These are phyloP conservation scores for Hansenula sp. DNA, from an alignment of 1,139 yeast genomes.

Conservation along the genomic window DNA sequence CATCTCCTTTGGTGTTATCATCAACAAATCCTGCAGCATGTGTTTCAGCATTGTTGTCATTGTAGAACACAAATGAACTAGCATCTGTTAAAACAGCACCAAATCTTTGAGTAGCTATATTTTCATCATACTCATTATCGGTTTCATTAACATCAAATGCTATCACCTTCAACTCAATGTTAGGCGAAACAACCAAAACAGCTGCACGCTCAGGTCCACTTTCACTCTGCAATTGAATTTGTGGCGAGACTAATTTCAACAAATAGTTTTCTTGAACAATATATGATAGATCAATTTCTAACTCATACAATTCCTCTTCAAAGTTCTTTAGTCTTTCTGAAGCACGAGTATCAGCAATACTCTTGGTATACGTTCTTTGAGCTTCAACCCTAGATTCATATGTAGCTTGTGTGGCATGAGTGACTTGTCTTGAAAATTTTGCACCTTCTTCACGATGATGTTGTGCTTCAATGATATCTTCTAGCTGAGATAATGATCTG, in stretches of 20 bases:
- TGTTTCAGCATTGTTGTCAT: conserved; percentile 38
- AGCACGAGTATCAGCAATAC: conserved; percentile 7
- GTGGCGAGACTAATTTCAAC: conserved; percentile 78
- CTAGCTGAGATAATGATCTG: conserved; percentile 63
- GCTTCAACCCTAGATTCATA: background rate
- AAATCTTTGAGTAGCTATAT: conserved; percentile 62
- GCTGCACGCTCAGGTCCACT: conserved; percentile 60
- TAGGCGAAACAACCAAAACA: conserved; percentile 67
- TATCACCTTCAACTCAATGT: conserved; percentile 63
- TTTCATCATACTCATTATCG: conserved; percentile 43
- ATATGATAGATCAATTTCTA: conserved; percentile 33
- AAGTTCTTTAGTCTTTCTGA: conserved; percentile 37
- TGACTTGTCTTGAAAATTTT: background rate
- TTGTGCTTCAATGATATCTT: conserved; percentile 34
- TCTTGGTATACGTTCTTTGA: background rate
- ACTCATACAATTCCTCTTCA: conserved; percentile 45
- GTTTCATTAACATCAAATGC: conserved; percentile 43
- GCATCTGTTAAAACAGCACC: conserved; percentile 69
- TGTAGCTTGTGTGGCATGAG: conserved; percentile 3
- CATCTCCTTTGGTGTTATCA: too few species aligned
- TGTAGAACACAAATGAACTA: conserved; percentile 62
- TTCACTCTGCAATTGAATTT: conserved; percentile 72
- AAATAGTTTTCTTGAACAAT: conserved; percentile 58
- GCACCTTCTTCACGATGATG: conserved; percentile 7
- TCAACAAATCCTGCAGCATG: too few species aligned